Evolutionary conservation across 176 grass and related monocot species (phyloP), one percentile per base, ranked within the genome.

Genomic region (Saccharum spontaneum): DNA sequence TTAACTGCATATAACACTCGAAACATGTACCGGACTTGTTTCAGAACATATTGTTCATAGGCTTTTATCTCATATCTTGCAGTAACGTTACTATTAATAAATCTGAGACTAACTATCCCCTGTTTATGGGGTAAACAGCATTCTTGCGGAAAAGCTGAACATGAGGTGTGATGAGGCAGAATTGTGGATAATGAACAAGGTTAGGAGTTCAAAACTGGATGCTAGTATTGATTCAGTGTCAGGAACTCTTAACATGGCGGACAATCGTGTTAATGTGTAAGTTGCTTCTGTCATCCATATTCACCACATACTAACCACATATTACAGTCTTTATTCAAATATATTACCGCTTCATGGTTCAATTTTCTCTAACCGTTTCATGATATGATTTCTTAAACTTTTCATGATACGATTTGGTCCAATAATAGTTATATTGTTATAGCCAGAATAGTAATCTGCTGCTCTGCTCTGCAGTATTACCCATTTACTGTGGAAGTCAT

Each of bases 181-280:
- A 73, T 49, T 86, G 50, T 97, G 92, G 87, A 93, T 97, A 73
- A 90, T 94, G 82, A 97, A 93, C 78, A 72, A 93, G 40, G 85
- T 97, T 49, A 87, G 80, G 77, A 93, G 70, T 78, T 97, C 95
- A 13, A 94, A 97, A 69, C 90, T 97, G 14, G 90, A 94, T 73
- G 95, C 90, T 41, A 97, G 82, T 83, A 97, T 97, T 63, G 90
- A 97, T 90, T 91, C 82, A 22, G 92, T 76, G 17, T 90, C 83
- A 0, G 89, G 92, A 23, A 94, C 92, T 84, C 88, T 97, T 55
- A 83, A 89, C 66, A 94, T 97, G 95, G 40, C 77, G 1, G 86
- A 77, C 75, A 86, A 82, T 81, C 85, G 67, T 63, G 71, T 90
- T 45, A 82, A 94, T 84, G 92, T 97, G 94, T 97, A 94, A 97